phyloP scores from a whole-genome alignment of 106 monocot species.

The Posidonia australis region DNA sequence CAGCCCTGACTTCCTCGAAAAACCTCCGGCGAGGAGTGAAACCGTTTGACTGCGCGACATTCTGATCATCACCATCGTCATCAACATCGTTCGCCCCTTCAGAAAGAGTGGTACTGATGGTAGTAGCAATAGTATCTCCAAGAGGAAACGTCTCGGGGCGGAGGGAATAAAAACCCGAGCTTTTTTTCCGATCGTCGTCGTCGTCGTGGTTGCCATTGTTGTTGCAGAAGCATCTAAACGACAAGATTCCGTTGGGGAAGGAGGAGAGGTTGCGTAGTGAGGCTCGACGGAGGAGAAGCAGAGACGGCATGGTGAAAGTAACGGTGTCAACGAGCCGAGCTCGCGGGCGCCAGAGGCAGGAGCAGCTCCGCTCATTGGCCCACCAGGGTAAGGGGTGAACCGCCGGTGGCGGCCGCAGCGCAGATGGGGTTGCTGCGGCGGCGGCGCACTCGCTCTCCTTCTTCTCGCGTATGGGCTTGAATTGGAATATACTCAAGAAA shows the following conservation, averaged over 20 bases:
- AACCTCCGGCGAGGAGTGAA: slow-evolving; percentile 16
- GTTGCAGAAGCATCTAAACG: neutral
- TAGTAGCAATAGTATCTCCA: too few species aligned
- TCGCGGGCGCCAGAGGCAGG: too few species aligned
- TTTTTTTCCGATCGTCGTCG: neutral
- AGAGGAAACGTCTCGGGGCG: neutral
- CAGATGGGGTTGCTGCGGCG: too few species aligned
- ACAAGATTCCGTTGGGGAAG: neutral
- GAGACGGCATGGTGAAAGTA: neutral
- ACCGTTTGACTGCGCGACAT: neutral
- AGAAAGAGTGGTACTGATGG: neutral
- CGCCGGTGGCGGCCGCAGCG: too few species aligned
- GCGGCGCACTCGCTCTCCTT: too few species aligned
- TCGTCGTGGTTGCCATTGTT: neutral
- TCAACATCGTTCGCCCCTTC: neutral
- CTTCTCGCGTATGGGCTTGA: too few species aligned
- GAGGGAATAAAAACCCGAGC: neutral
- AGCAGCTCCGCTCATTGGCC: too few species aligned
- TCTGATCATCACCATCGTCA: slow-evolving; percentile 6
- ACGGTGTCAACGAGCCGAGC: too few species aligned
- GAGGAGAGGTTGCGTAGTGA: neutral
- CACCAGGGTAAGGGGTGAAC: too few species aligned
- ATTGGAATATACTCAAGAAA: too few species aligned
- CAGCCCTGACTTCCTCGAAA: slow-evolving; percentile 8
- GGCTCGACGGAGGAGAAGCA: neutral